These are phyloP conservation scores for Kwoniella mangroviensis DNA, from an alignment of 768 basidiomycete species.

Conservation along the genomic window DNA sequence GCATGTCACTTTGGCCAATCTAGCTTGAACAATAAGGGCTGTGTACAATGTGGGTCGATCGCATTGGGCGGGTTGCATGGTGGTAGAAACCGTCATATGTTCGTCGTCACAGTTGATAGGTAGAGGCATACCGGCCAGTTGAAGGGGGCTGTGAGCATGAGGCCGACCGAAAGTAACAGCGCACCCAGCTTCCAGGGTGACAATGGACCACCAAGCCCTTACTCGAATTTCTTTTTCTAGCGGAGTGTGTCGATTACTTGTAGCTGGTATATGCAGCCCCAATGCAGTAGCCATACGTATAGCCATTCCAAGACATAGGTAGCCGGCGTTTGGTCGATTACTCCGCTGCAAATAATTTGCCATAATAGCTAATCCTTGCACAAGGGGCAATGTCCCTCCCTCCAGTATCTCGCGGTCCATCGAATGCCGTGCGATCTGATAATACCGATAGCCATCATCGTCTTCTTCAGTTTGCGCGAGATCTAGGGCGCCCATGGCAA, in stretches of 20 bases:
- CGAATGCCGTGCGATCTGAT: conserved; percentile 22
- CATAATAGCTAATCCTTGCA: conserved; percentile 36
- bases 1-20: conserved; percentile 21
- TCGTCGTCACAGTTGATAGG: conserved; percentile 35
- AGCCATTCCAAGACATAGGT: conserved; percentile 28
- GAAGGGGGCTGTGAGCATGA: conserved; percentile 15
- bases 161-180: conserved; percentile 35
- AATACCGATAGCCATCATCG: conserved; percentile 21
- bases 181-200: conserved; percentile 29
- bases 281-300: conserved; percentile 28
- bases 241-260: conserved; percentile 6
- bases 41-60: conserved; percentile 28
- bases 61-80: conserved; percentile 1
- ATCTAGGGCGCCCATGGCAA: conserved; percentile 39
- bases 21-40: conserved; percentile 25
- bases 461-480: conserved; percentile 7
- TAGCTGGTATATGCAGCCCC: conserved; percentile 25
- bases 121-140: conserved; percentile 4
- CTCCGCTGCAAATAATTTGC: conserved; percentile 35
- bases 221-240: conserved; percentile 26
- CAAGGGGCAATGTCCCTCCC: conserved; percentile 27
- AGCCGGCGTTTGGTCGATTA: conserved; percentile 34
- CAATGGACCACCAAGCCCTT: conserved; percentile 30
- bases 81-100: conserved; percentile 23
- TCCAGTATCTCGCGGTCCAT: conserved; percentile 24